Base-by-base conservation (phyloP, 1,284 basidiomycete species). In the Volvariella volvacea region DNA sequence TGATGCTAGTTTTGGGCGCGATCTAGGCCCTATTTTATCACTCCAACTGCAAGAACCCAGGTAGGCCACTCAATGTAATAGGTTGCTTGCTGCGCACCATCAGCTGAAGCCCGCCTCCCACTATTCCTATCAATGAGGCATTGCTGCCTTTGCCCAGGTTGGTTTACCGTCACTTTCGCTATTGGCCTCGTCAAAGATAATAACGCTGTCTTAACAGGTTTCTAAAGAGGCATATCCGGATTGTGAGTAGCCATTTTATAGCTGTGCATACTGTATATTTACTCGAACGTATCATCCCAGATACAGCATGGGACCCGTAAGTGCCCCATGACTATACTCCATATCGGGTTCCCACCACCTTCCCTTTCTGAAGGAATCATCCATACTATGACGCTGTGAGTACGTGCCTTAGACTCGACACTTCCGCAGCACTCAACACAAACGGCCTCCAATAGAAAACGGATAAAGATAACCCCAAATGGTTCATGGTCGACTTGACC, bases 401-500 rank as follows among this genome's bases (percentile, higher is more conserved):
- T 39, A 14, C 12, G 20, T 46, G 21, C 30, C 3, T 33, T 28
- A 6, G 6, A 6, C 25, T 28, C 6, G 12, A 6, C 6, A 28
- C 12, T 6, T 28, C 25, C 25, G 25, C 25, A 28, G 25, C 25
- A 28, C 25, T 12, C 25, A 28, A 28, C 7, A 36, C n/a, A n/a
- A n/a, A n/a, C n/a, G n/a, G n/a, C 15, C 16, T 2, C 21, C 36
- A 10, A 22, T 52, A 88, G 74, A 95, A 94, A 78, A 80, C 91
- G 0, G 72, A 87, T 43, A 55, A 79, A 54, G 72, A 76, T 1
- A 68, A 77, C 7, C 94, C 94, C 1, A 90, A 79, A 54, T 98
- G 95, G 95, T 95, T 75, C 69, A 95, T 97, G 89, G 85, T 93
- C 41, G 85, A 92, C 55, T 73, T 92, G 28, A 74, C 71, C 22